Conservation (phyloP, 805 yeast species). For the Candida multigemmis region DNA sequence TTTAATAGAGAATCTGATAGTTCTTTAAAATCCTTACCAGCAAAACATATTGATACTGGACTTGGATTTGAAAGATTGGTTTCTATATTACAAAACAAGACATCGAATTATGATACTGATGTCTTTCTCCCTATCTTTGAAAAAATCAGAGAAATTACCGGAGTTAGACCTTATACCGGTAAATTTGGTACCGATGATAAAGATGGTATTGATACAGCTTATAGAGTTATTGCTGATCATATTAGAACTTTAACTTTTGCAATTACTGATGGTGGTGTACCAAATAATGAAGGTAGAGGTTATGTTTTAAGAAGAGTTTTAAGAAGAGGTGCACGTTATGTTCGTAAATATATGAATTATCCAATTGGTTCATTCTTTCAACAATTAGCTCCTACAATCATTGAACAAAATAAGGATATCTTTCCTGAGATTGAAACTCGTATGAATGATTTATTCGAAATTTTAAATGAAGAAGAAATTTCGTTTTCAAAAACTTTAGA, state of each 20-base stretch:
- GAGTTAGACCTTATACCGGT: slow-evolving; percentile 86
- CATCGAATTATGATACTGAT: slow-evolving; percentile 95
- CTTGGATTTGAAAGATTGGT: slow-evolving; percentile 98
- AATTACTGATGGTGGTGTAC: slow-evolving; percentile 97
- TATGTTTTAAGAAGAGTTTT: slow-evolving; percentile 93
- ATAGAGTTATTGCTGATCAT: slow-evolving; percentile 97
- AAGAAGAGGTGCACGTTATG: slow-evolving; percentile 97
- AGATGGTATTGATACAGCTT: slow-evolving; percentile 96
- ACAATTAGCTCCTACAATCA: slow-evolving; percentile 84
- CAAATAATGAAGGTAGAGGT: slow-evolving; percentile 98
- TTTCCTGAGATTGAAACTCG: slow-evolving; percentile 87
- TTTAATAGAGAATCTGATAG: slow-evolving; percentile 90
- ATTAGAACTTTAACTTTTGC: slow-evolving; percentile 96
- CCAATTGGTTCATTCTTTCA: slow-evolving; percentile 94
- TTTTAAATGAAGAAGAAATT: slow-evolving; percentile 91
- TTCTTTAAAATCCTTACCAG: slow-evolving; percentile 74
- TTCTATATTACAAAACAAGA: slow-evolving; percentile 82
- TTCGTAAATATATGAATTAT: slow-evolving; percentile 89
- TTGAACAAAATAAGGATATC: slow-evolving; percentile 74
- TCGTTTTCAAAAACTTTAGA: slow-evolving; percentile 93
- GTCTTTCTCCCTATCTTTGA: slow-evolving; percentile 85
- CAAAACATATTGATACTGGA: slow-evolving; percentile 96
- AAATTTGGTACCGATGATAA: slow-evolving; percentile 86
- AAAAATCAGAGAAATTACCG: slow-evolving; percentile 85
- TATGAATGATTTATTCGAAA: slow-evolving; percentile 72